Evolutionary conservation across 2,329 filamentous ascomycete genomes (phyloP), one percentile per base, ranked within the genome.

Genomic region (Juglanconis oblonga): DNA sequence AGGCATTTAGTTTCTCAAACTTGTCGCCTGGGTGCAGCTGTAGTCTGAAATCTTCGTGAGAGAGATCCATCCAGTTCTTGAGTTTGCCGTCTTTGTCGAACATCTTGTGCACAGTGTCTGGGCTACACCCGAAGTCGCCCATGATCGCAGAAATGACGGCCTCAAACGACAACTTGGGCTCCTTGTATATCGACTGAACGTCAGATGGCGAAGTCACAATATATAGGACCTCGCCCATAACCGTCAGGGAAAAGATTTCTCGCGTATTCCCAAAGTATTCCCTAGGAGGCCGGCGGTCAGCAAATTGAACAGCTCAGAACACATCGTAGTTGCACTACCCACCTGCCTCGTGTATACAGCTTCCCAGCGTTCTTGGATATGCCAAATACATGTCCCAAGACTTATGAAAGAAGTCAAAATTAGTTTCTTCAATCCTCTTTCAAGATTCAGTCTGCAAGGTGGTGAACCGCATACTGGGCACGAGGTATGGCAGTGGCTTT

Each of bases 11-110:
- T 3, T 14, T 11, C 29, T 47, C 17, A 4, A 58, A 45, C 4
- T 29, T 45, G 7, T 58, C 40, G n/a, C 56, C 56, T 5, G 49
- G 56, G 40, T 58, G 56, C 56, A 58, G 52, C 17, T 58, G 54
- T 4, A 47, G 32, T 24, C 29, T 45, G 32, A 55, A 55, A 31
- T 48, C 53, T 3, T 55, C 53, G 9, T 55, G 40, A 29, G 6
- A 35, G n/a, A 36, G 13, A 35, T 55, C 53, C 40, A 55, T 55
- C 53, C 53, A 55, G 33, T 29, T 42, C 48, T 57, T 57, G 2
- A 24, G 55, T 36, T 47, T 47, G 1, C 48, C 55, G 2, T 17
- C 24, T 9, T 32, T 35, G 8, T 57, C 48, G 6, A 57, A 57
- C 47, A 52, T 57, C 24, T 52, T 57, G 1, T 52, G 2, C n/a